Evolutionary conservation across 352 stramenopile species (phyloP).

Genomic region (Pythium biforme): DNA sequence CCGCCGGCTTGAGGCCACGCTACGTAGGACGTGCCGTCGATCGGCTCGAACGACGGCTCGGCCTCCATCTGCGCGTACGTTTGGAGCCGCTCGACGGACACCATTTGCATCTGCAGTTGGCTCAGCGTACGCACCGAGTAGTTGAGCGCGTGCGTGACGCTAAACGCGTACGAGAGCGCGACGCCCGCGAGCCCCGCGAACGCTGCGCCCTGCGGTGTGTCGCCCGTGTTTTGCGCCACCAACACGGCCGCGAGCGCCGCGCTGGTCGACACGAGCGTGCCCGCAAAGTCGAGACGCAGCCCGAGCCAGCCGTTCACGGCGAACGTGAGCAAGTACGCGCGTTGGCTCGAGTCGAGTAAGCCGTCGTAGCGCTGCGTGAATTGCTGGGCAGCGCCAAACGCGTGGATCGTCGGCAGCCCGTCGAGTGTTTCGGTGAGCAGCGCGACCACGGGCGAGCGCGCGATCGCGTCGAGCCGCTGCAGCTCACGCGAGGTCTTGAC

Average conservation of each 20-base stretch:
- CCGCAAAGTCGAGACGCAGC: conserved; percentile 70
- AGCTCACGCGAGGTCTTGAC: conserved; percentile 90
- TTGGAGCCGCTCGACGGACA: conserved; percentile 74
- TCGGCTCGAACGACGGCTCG: conserved; percentile 45
- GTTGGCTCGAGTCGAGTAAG: conserved; percentile 63
- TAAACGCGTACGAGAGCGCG: conserved; percentile 81
- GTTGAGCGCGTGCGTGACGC: conserved; percentile 72
- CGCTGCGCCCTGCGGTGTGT: conserved; percentile 23
- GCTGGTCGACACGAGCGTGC: conserved; percentile 57
- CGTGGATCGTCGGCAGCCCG: conserved; percentile 94
- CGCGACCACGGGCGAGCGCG: conserved; percentile 93
- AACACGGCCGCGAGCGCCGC: conserved; percentile 56
- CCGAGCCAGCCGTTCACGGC: conserved; percentile 77
- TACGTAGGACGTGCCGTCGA: conserved; percentile 3
- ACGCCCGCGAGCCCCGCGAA: conserved; percentile 66
- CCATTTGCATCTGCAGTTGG: conserved; percentile 77
- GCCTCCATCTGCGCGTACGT: conserved; percentile 59
- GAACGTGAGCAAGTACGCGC: conserved; percentile 79
- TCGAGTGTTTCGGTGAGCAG: conserved; percentile 93
- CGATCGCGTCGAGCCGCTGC: conserved; percentile 95
- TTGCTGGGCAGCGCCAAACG: conserved; percentile 51
- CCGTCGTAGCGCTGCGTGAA: conserved; percentile 52
- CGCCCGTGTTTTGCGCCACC: conserved; percentile 23
- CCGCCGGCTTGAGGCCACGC: conserved; percentile 29
- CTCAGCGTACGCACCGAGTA: conserved; percentile 76